Conservation (phyloP, 192 early-diverging fungal genomes). For the Backusella circina region DNA sequence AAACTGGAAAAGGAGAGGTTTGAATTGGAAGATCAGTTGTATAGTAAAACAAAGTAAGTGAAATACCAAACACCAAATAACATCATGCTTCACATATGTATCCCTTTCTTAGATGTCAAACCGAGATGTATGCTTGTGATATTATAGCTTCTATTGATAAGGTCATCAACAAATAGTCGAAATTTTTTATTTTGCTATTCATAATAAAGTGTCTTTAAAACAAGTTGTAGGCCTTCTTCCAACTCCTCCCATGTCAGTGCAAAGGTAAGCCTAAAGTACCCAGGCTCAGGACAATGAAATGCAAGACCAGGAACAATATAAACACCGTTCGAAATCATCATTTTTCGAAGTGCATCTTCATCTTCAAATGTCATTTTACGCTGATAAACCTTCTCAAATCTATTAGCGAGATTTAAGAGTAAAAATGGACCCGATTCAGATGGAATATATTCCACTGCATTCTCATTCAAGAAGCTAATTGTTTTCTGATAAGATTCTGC, state of each 20-base stretch:
- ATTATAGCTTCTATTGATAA: not conserved
- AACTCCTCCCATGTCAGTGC: slow-evolving; percentile 45
- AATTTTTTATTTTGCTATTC: not conserved
- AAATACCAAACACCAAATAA: not conserved
- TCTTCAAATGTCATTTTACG: slow-evolving; percentile 25
- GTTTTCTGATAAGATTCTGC: slow-evolving; percentile 46
- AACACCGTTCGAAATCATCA: slow-evolving; percentile 49
- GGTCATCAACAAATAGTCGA: not conserved
- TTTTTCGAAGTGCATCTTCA: slow-evolving; percentile 50
- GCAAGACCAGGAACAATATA: slow-evolving; percentile 67
- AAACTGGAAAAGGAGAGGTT: not conserved
- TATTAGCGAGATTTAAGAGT: slow-evolving; percentile 55
- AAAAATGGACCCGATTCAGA: slow-evolving; percentile 73
- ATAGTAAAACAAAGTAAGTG: not conserved
- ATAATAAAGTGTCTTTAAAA: not conserved
- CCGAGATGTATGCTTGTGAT: not conserved
- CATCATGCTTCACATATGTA: not conserved
- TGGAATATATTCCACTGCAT: slow-evolving; percentile 51
- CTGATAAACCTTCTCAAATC: not conserved
- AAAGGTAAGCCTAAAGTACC: slow-evolving; percentile 68
- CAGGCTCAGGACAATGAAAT: slow-evolving; percentile 55
- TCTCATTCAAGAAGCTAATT: slow-evolving; percentile 36
- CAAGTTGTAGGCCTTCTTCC: slow-evolving; percentile 35
- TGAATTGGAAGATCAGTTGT: not conserved
- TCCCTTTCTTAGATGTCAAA: not conserved